phyloP scores from a whole-genome alignment of 352 stramenopile genomes.

The Globisporangium iwayamae region DNA sequence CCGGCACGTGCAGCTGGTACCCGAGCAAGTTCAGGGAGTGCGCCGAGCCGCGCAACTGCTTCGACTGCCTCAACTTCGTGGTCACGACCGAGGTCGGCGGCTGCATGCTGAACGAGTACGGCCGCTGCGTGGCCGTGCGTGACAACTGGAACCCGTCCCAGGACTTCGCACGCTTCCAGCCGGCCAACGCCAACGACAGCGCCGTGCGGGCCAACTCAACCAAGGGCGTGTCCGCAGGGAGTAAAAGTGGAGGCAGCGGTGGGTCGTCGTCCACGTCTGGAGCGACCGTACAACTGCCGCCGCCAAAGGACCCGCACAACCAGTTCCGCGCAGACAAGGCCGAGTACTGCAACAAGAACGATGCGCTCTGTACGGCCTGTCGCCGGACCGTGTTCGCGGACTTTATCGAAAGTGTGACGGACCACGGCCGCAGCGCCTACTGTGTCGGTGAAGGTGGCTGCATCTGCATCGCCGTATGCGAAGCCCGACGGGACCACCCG shows the following conservation, averaged over 20 bases:
- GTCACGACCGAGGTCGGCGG: constrained; percentile 28
- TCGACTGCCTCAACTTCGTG: constrained; percentile 50
- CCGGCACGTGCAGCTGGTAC: constrained; percentile 38
- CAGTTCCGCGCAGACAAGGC: constrained; percentile 11
- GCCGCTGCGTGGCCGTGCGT: constrained; percentile 9
- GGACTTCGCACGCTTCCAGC: constrained; percentile 14
- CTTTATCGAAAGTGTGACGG: constrained; percentile 11
- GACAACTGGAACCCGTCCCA: constrained; percentile 3
- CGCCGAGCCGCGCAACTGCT: constrained; percentile 39
- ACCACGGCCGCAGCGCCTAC: constrained; percentile 5
- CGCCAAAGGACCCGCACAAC: neutral
- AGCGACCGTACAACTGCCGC: neutral
- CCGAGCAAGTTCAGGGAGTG: constrained; percentile 34
- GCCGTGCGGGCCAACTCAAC: neutral
- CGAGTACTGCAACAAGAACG: constrained; percentile 13
- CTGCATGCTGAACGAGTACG: constrained; percentile 35
- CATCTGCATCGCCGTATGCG: constrained; percentile 21
- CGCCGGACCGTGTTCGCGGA: constrained; percentile 18
- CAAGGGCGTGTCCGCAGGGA: neutral
- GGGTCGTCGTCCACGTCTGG: neutral
- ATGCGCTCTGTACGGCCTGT: constrained; percentile 12
- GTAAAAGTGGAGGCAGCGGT: neutral
- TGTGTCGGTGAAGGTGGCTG: constrained; percentile 17
- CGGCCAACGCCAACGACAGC: constrained; percentile 10
- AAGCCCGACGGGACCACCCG: constrained; percentile 9